Conservation (phyloP, 495 filamentous ascomycete genomes). For the Podospora sp. region DNA sequence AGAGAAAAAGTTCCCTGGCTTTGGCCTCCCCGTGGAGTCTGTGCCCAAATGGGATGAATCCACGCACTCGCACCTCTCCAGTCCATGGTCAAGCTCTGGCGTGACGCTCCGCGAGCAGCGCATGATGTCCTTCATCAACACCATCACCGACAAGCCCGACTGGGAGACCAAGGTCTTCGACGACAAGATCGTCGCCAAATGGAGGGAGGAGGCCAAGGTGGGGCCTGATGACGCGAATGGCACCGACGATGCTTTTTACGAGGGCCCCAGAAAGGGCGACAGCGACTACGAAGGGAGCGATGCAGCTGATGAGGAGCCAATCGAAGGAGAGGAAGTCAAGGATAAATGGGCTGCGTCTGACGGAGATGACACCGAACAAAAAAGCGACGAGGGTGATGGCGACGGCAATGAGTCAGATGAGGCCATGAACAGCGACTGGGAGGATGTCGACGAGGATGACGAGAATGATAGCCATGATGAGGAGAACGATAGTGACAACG, state of each 20-base stretch:
- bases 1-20: neutral
- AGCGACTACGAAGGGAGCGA: neutral
- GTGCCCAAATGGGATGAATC: neutral
- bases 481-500: neutral
- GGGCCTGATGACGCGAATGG: neutral
- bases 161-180: constrained; percentile 62
- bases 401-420: too few relatives aligned
- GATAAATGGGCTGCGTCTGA: neutral
- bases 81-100: constrained; percentile 18
- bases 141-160: constrained; percentile 46
- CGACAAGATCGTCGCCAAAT: constrained; percentile 40
- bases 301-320: neutral
- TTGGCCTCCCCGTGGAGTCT: neutral
- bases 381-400: too few relatives aligned
- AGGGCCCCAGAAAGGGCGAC: constrained; percentile 9
- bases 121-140: constrained; percentile 44
- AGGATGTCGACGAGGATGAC: neutral
- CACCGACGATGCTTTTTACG: neutral
- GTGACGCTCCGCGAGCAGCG: constrained; percentile 45
- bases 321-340: neutral
- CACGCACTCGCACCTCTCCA: constrained; percentile 7
- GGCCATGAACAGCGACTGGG: neutral
- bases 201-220: constrained; percentile 30
- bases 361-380: too few relatives aligned
- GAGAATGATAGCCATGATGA: too few relatives aligned